Conservation (phyloP, 1,284 basidiomycete species). For the Fomitiporia mediterranea region DNA sequence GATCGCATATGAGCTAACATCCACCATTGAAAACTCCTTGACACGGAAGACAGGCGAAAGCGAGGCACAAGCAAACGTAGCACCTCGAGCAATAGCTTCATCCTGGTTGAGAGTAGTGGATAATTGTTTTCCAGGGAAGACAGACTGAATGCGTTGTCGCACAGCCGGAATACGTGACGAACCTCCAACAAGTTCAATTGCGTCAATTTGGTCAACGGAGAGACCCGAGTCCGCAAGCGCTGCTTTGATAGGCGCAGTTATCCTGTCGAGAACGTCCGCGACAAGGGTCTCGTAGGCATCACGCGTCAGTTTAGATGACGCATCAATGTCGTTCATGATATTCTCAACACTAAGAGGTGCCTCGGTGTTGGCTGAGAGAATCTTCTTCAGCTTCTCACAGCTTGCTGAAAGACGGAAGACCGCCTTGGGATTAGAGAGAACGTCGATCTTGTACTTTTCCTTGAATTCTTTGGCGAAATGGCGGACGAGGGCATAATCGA, state of each 20-base stretch:
- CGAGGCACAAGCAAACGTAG: conserved; percentile 91
- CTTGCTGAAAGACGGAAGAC: conserved; percentile 82
- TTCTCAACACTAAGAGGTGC: conserved; percentile 87
- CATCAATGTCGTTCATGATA: conserved; percentile 87
- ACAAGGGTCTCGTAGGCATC: conserved; percentile 59
- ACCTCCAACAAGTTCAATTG: conserved; percentile 67
- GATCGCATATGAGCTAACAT: conserved; percentile 82
- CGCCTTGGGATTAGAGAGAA: conserved; percentile 84
- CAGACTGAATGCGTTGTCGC: conserved; percentile 57
- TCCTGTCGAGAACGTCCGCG: conserved; percentile 48
- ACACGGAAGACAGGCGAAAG: conserved; percentile 95
- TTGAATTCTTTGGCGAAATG: conserved; percentile 91
- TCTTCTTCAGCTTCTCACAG: conserved; percentile 73
- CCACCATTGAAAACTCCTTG: conserved; percentile 83
- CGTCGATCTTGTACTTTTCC: conserved; percentile 92
- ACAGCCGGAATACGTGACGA: conserved; percentile 67
- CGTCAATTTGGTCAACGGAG: conserved; percentile 54
- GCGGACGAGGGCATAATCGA: conserved; percentile 82
- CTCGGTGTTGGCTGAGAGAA: conserved; percentile 80
- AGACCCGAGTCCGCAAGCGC: conserved; percentile 58
- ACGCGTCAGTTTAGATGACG: conserved; percentile 52
- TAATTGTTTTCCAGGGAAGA: conserved; percentile 66
- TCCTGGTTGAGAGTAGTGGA: conserved; percentile 93
- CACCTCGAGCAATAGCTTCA: conserved; percentile 89
- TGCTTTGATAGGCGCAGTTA: conserved; percentile 48